Evolutionary conservation across 2,329 filamentous ascomycete genomes (phyloP), one percentile per base, ranked within the genome.

Genomic region (Domatiomyces globalis): DNA sequence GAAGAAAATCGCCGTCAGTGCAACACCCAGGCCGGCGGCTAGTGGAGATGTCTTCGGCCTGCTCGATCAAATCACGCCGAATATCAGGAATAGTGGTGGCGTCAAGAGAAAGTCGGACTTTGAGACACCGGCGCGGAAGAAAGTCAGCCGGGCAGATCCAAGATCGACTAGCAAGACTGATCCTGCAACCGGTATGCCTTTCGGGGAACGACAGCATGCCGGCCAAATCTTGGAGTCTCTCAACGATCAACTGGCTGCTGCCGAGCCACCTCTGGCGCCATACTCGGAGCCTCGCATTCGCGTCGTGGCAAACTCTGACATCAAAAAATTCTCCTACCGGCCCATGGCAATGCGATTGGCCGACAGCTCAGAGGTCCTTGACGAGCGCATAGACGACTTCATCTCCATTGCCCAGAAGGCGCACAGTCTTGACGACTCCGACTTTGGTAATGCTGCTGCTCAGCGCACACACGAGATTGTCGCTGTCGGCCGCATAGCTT

Each of bases 351-450:
- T 96, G 88, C 94, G 95, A 63, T 75, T 92, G 5, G 89, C 87
- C 4, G 89, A 95, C 65, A 82, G 87, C 0, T 94, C 90, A 4
- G 89, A 95, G 66, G 86, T 95, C 45, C 76, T 96, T 6, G 92
- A 98, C 68, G 90, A 96, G 67, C 78, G 88, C 60, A 95, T 98
- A 71, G 88, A 96, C 61, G 87, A 89, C 56, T 95, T 95, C 62
- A 76, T 80, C 53, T 71, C 73, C n/a, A 67, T 88, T 1, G 74
- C 94, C 4, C 81, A 86, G 67, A 78, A 83, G 51, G 74, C 88
- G 58, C 79, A 94, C 66, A 73, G 78, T 12, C 72, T 95, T 5
- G 85, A 92, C 17, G 83, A 92, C 53, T 77, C 79, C 17, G 84
- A 80, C 0, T 94, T 98, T 65, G 89, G 89, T 46, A 95, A 86